Conservation (phyloP, 495 filamentous ascomycete genomes). For the Chaetomium cochliodes region DNA sequence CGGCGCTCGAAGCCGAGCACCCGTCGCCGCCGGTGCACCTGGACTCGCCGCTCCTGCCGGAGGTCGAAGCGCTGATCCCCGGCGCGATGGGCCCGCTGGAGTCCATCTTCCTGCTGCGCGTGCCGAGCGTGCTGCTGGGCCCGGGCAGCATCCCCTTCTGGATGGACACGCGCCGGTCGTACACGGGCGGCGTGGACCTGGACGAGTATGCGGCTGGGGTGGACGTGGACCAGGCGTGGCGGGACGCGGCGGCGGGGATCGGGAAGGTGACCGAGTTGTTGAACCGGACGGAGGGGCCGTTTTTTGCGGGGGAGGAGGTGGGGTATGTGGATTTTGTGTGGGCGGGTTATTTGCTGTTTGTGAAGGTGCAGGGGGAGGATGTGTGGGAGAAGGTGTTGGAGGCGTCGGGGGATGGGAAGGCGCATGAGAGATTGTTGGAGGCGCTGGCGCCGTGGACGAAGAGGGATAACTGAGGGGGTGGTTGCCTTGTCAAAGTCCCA, state of each 20-base stretch:
- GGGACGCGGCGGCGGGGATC: constrained; percentile 36
- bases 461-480: constrained; percentile 27
- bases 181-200: constrained; percentile 46
- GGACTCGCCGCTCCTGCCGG: constrained; percentile 44
- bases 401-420: constrained; percentile 35
- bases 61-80: constrained; percentile 31
- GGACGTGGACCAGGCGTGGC: constrained; percentile 42
- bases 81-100: constrained; percentile 24
- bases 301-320: constrained; percentile 40
- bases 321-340: constrained; percentile 48
- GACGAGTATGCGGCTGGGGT: constrained; percentile 38
- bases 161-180: constrained; percentile 36
- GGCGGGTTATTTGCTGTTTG: constrained; percentile 40
- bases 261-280: constrained; percentile 48
- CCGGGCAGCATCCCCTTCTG: constrained; percentile 47
- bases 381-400: constrained; percentile 36
- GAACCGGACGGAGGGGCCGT: constrained; percentile 53
- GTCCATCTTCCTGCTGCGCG: constrained; percentile 35
- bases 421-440: constrained; percentile 41
- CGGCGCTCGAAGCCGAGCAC: constrained; percentile 51
- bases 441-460: constrained; percentile 42
- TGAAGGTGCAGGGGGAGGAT: constrained; percentile 31
- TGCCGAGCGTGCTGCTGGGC: constrained; percentile 43
- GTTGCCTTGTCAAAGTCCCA: too few species aligned
- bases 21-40: constrained; percentile 54